These are phyloP conservation scores for Cenchrus americanus DNA, from an alignment of 176 grass and related monocot species.

Conservation along the genomic window DNA sequence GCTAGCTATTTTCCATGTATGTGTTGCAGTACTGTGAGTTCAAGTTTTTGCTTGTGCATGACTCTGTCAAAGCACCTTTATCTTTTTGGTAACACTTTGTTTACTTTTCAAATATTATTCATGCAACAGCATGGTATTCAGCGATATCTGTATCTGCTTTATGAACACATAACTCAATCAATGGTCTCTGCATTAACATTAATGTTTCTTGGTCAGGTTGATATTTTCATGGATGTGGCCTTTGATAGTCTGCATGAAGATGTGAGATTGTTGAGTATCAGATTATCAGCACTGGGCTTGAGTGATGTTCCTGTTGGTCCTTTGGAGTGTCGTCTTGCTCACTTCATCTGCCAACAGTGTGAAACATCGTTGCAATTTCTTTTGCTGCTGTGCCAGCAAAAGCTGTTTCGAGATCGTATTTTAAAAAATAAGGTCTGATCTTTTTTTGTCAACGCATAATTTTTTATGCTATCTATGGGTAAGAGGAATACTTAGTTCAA, in stretches of 20 bases:
- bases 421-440: constrained; percentile 77
- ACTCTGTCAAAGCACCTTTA: not conserved
- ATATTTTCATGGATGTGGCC: constrained; percentile 90
- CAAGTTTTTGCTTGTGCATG: constrained; percentile 11
- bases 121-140: constrained; percentile 12
- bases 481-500: not conserved
- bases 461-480: not conserved
- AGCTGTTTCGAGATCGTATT: constrained; percentile 81
- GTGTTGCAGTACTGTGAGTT: not conserved
- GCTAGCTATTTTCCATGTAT: not conserved
- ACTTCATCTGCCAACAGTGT: constrained; percentile 88
- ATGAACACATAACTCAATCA: constrained; percentile 11
- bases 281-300: constrained; percentile 50
- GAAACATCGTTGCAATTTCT: constrained; percentile 96
- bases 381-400: constrained; percentile 88
- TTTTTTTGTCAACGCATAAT: constrained; percentile 31
- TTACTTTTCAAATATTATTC: not conserved
- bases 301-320: constrained; percentile 43
- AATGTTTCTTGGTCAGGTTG: constrained; percentile 62
- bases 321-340: constrained; percentile 50
- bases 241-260: constrained; percentile 90
- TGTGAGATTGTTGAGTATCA: constrained; percentile 63
- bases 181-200: constrained; percentile 37
- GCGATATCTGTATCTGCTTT: constrained; percentile 20
- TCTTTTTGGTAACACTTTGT: not conserved